Evolutionary conservation across 768 basidiomycete species (phyloP), one percentile per base, ranked within the genome.

Genomic region (Hemileccinum rubropunctum): DNA sequence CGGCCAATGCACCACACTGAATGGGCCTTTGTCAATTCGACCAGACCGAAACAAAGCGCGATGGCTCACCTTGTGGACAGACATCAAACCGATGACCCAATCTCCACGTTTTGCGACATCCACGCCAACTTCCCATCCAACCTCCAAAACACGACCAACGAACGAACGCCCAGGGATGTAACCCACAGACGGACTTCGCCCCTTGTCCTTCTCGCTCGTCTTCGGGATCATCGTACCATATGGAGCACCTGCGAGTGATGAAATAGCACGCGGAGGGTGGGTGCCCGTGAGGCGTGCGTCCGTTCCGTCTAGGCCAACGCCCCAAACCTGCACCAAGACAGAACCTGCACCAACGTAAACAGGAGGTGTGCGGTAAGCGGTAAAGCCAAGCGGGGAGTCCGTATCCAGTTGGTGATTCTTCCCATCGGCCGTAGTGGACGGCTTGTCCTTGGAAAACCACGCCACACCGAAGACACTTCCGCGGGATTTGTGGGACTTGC

Each of bases 121-220:
- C 18, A 56, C 45, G 9, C 65, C 61, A 15, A 83, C 80, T 44
- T 82, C 84, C 78, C 84, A 88, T 3, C 94, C 94, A 52, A 81
- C 83, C 60, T 91, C 90, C 42, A 95, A 64, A 36, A 87, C 86
- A 35, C 89, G 73, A 5, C 94, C 94, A 8, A 91, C 85, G 63
- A 97, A 89, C 53, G 88, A 88, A 39, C 93, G 75, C 0, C 92
- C 94, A 18, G 94, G 93, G 3, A 95, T 82, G 70, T 84, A 91
- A 5, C 90, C 90, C 8, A 81, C 80, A 15, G 58, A 47, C 20
- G 62, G 58, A 49, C 45, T 45, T 39, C 60, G 64, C 28, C 18
- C 57, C 58, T 62, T 61, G 38, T 62, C 56, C 52, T 62, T 67
- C 42, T 66, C 57, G 48, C 50, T 54, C 43, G 58, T 26, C 49